These are phyloP conservation scores for Zopfochytrium polystomum DNA, from an alignment of 371 early-diverging fungal species.

Conservation along the genomic window DNA sequence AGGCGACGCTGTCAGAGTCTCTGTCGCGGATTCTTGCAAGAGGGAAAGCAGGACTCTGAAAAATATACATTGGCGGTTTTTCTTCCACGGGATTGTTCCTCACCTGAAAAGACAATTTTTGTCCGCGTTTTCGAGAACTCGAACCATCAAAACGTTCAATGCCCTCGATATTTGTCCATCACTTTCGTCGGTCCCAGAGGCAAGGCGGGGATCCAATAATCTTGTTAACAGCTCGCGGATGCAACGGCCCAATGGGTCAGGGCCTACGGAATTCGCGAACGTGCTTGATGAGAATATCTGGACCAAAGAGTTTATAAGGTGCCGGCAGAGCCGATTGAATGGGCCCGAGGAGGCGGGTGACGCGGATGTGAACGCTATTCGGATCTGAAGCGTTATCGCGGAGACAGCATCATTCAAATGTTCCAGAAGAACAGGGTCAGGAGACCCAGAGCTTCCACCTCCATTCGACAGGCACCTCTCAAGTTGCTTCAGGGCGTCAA, in stretches of 20 bases:
- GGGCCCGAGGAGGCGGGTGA: conserved; percentile 47
- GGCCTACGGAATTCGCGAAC: conserved; percentile 47
- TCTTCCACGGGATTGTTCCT: conserved; percentile 5
- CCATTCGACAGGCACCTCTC: conserved; percentile 60
- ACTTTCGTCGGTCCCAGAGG: too few species aligned
- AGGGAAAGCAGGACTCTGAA: conserved; percentile 28
- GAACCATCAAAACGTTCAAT: conserved; percentile 82
- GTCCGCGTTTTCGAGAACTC: conserved; percentile 78
- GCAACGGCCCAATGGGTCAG: conserved; percentile 61
- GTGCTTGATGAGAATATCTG: conserved; percentile 67
- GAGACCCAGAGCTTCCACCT: too few species aligned
- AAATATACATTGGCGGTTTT: conserved; percentile 2
- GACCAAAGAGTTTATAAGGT: conserved; percentile 73
- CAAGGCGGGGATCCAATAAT: conserved; percentile 76
- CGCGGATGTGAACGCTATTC: conserved; percentile 67
- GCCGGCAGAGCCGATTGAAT: conserved; percentile 63
- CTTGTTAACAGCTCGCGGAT: conserved; percentile 74
- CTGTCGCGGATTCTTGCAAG: conserved; percentile 27
- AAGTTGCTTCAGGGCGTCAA: conserved; percentile 79
- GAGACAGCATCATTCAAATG: conserved; percentile 63
- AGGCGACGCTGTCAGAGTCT: conserved; percentile 13
- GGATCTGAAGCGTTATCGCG: conserved; percentile 75
- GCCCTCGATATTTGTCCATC: conserved; percentile 70
- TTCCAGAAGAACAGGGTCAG: too few species aligned
- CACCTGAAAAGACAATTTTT: conserved; percentile 73